Conservation (phyloP, 495 filamentous ascomycete genomes). For the Aspergillus hancockii region DNA sequence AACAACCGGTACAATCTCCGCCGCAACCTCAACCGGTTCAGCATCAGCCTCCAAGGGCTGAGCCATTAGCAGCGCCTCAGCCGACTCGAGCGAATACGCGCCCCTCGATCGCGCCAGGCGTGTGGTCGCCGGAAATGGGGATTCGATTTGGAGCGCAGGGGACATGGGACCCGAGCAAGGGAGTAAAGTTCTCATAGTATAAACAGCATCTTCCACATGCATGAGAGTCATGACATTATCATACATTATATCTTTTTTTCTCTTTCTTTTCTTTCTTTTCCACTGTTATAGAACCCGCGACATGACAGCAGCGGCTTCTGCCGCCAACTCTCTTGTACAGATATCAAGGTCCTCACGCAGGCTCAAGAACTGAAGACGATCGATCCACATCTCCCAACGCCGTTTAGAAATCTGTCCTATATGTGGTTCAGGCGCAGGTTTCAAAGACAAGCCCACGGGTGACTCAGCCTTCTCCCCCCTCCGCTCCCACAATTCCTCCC, state of each 20-base stretch:
- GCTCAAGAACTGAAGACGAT: conserved; percentile 17
- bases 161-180: conserved; percentile 63
- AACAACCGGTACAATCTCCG: conserved; percentile 15
- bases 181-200: conserved; percentile 61
- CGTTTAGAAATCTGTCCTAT: conserved; percentile 7
- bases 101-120: conserved; percentile 57
- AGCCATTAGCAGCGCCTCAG: conserved; percentile 55
- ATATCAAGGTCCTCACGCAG: conserved; percentile 21
- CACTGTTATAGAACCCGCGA: conserved; percentile 12
- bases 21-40: conserved; percentile 15
- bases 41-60: conserved; percentile 15
- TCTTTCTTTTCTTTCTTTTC: background rate
- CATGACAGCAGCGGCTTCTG: conserved; percentile 26
- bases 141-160: conserved; percentile 64
- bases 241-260: conserved; percentile 1
- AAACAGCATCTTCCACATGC: background rate
- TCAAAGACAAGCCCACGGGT: conserved; percentile 7
- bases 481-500: conserved; percentile 32
- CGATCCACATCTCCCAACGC: conserved; percentile 21
- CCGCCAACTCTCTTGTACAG: conserved; percentile 19
- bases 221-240: background rate
- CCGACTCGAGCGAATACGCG: conserved; percentile 54
- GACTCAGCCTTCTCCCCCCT: conserved; percentile 12
- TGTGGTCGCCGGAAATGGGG: conserved; percentile 79
- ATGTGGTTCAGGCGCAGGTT: conserved; percentile 2